Conservation (phyloP, 805 yeast species). For the Ogataea kodamae region DNA sequence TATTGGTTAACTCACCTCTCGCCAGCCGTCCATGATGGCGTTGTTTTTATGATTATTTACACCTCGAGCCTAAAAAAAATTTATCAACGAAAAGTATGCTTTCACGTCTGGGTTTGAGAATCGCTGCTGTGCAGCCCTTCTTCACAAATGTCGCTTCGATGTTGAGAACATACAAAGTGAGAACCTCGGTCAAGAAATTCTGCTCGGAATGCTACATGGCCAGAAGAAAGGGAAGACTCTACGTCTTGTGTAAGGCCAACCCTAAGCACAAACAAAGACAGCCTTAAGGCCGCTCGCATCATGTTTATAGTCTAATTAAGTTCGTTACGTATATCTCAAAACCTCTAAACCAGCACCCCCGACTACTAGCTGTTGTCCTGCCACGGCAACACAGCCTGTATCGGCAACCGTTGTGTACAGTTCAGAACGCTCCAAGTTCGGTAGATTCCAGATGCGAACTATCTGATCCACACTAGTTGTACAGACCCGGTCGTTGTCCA, state of each 20-base stretch:
- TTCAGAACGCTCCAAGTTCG: conserved; percentile 32
- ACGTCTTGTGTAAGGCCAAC: conserved; percentile 88
- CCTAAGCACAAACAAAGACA: conserved; percentile 95
- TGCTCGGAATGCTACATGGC: conserved; percentile 91
- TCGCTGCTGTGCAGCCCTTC: conserved; percentile 19
- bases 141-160: conserved; percentile 18
- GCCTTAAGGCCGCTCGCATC: conserved; percentile 39
- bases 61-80: conserved; percentile 11
- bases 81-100: conserved; percentile 19
- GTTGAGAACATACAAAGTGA: conserved; percentile 79
- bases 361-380: conserved; percentile 41
- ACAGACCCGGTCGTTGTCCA: conserved; percentile 36
- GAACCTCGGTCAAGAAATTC: conserved; percentile 89
- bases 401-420: conserved; percentile 84
- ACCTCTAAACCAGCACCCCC: conserved; percentile 78
- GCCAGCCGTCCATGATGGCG: conserved; percentile 47
- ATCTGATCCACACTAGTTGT: conserved; percentile 85
- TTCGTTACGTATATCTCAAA: conserved; percentile 13
- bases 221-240: conserved; percentile 91
- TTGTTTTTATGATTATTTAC: conserved; percentile 2
- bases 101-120: conserved; percentile 27
- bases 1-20: conserved; percentile 37
- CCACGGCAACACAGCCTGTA: conserved; percentile 67
- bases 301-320: conserved; percentile 1
- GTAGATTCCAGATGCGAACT: conserved; percentile 57